These are phyloP conservation scores for Aspergillus wentii DNA, from an alignment of 495 filamentous ascomycete species.

Conservation along the genomic window DNA sequence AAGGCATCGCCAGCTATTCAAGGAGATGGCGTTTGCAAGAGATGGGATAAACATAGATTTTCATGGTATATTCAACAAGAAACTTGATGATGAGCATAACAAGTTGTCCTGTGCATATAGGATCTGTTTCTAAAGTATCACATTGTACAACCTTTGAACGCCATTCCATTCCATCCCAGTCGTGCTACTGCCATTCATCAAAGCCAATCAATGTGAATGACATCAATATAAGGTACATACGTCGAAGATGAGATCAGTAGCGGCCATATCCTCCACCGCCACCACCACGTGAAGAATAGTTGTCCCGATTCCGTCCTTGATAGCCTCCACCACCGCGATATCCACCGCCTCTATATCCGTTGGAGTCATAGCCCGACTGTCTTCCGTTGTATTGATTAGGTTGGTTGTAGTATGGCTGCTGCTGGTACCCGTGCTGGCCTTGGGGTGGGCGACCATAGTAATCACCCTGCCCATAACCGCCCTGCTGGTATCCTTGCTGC, in stretches of 20 bases:
- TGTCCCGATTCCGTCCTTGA: constrained; percentile 20
- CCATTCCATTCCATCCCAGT: no score
- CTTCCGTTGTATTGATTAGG: constrained; percentile 16
- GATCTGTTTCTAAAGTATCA: no score
- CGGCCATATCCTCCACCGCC: constrained; percentile 33
- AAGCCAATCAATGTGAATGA: no score
- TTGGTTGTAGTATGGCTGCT: constrained; percentile 13
- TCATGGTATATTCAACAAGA: no score
- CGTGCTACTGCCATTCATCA: no score
- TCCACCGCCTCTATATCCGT: constrained; percentile 21
- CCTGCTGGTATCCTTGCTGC: constrained; percentile 20
- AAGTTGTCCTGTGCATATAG: no score
- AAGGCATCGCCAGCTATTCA: no score
- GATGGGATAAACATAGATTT: no score
- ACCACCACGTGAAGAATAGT: constrained; percentile 16
- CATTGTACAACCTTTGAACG: no score
- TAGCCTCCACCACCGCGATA: constrained; percentile 24
- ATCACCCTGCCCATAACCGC: constrained; percentile 16
- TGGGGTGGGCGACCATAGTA: constrained; percentile 22
- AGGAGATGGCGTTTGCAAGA: no score
- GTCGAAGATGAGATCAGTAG: constrained; percentile 18
- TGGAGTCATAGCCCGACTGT: constrained; percentile 19
- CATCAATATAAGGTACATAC: no score
- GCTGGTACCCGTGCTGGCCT: constrained; percentile 24
- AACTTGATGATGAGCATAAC: no score